phyloP scores from a whole-genome alignment of 192 early-diverging fungal species.

The Entomortierella parvispora region DNA sequence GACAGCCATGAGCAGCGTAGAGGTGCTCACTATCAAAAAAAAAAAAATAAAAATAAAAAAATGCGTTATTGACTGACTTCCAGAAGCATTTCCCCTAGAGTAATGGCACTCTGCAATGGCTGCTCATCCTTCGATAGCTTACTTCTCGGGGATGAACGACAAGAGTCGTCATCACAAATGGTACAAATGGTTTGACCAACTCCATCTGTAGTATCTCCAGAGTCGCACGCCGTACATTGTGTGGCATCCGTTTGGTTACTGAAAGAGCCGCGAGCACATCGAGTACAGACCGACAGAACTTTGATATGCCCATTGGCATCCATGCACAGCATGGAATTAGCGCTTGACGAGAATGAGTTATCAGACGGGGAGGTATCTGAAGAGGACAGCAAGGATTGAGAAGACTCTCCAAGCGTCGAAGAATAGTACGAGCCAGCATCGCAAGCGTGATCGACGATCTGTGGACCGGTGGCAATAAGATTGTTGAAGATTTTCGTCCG shows the following conservation, averaged over 20 bases:
- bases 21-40: not conserved
- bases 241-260: conserved; percentile 19
- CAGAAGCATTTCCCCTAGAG: too few species aligned
- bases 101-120: not conserved
- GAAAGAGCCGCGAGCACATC: conserved; percentile 12
- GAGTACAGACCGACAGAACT: conserved; percentile 23
- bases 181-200: conserved; percentile 19
- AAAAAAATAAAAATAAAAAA: not conserved
- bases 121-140: not conserved
- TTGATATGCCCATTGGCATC: conserved; percentile 11
- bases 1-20: conserved; percentile 15
- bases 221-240: conserved; percentile 8
- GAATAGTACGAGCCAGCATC: conserved; percentile 25
- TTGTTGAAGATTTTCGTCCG: conserved; percentile 27
- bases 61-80: not conserved
- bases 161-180: conserved; percentile 15
- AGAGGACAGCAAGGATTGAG: not conserved
- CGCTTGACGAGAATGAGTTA: not conserved
- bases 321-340: conserved; percentile 22
- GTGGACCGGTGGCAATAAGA: conserved; percentile 16
- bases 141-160: conserved; percentile 6
- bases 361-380: not conserved
- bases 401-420: not conserved
- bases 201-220: conserved; percentile 19
- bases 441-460: conserved; percentile 17